These are phyloP conservation scores for Suillus alpinus DNA, from an alignment of 768 basidiomycete species.

Conservation along the genomic window DNA sequence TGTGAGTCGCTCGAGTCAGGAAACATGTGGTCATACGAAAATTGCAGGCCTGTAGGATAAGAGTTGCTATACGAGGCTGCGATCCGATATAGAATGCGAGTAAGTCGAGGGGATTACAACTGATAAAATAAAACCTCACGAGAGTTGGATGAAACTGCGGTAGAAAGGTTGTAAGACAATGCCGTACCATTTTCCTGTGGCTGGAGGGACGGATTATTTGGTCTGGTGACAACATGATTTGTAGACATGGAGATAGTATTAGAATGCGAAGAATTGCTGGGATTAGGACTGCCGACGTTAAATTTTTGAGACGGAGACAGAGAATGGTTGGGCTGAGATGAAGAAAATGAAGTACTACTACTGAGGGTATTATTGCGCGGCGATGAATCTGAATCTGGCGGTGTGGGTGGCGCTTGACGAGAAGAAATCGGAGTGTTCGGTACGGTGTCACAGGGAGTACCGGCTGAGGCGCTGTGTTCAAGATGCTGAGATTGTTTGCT, in stretches of 20 bases:
- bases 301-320: conserved; percentile 15
- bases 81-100: background rate
- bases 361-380: conserved; percentile 8
- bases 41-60: conserved; percentile 10
- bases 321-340: conserved; percentile 22
- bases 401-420: conserved; percentile 19
- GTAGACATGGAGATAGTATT: conserved; percentile 12
- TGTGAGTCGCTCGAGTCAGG: conserved; percentile 13
- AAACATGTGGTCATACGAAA: conserved; percentile 13
- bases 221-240: conserved; percentile 6
- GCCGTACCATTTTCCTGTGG: conserved; percentile 13
- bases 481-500: conserved; percentile 7
- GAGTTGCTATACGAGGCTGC: conserved; percentile 27
- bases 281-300: conserved; percentile 10
- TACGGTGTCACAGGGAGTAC: conserved; percentile 6
- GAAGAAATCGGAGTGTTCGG: conserved; percentile 13
- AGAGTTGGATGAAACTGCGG: conserved; percentile 20
- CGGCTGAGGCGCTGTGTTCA: conserved; percentile 6
- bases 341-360: conserved; percentile 16
- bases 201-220: conserved; percentile 11
- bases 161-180: conserved; percentile 7
- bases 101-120: conserved; percentile 5
- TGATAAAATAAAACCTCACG: conserved; percentile 13
- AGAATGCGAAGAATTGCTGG: conserved; percentile 21
- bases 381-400: conserved; percentile 12